These are phyloP conservation scores for Alternaria atra DNA, from an alignment of 2,329 filamentous ascomycete species.

Conservation along the genomic window DNA sequence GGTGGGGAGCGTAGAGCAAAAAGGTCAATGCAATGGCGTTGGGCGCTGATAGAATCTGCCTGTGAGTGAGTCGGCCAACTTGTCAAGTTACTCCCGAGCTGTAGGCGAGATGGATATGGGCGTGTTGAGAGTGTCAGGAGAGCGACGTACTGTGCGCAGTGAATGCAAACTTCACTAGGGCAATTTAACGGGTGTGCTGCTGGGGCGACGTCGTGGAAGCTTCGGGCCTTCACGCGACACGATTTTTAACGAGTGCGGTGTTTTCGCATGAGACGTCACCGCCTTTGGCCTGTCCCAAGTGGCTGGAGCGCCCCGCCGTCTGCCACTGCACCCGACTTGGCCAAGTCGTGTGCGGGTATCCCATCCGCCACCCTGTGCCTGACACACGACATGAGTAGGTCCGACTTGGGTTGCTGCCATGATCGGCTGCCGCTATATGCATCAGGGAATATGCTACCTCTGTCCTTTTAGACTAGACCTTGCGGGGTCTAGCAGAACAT, in stretches of 20 bases:
- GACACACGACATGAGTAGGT: background rate
- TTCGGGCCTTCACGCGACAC: slow-evolving; percentile 26
- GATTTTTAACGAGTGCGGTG: slow-evolving; percentile 30
- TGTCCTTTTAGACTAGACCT: background rate
- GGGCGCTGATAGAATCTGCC: slow-evolving; percentile 18
- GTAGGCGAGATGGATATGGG: background rate
- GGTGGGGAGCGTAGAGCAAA: slow-evolving; percentile 13
- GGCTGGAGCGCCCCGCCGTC: slow-evolving; percentile 20
- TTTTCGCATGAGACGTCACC: slow-evolving; percentile 30
- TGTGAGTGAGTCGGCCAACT: slow-evolving; percentile 7
- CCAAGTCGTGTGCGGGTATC: background rate
- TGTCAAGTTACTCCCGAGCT: background rate
- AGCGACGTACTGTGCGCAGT: slow-evolving; percentile 16
- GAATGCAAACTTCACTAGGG: slow-evolving; percentile 5
- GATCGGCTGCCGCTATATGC: background rate
- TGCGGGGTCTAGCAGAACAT: background rate
- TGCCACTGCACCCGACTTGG: slow-evolving; percentile 10
- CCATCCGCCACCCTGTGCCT: background rate
- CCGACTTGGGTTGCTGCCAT: slow-evolving; percentile 5
- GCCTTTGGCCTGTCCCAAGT: slow-evolving; percentile 11
- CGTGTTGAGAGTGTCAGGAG: background rate
- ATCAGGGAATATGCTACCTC: background rate
- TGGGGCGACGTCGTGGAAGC: slow-evolving; percentile 16
- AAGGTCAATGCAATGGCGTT: slow-evolving; percentile 31
- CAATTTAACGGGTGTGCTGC: slow-evolving; percentile 6